A percentile compares a stretch with the other conserved stretches of the same genome.
Conservation (phyloP, 169 alveolate genomes). For the Neospora caninum region DNA sequence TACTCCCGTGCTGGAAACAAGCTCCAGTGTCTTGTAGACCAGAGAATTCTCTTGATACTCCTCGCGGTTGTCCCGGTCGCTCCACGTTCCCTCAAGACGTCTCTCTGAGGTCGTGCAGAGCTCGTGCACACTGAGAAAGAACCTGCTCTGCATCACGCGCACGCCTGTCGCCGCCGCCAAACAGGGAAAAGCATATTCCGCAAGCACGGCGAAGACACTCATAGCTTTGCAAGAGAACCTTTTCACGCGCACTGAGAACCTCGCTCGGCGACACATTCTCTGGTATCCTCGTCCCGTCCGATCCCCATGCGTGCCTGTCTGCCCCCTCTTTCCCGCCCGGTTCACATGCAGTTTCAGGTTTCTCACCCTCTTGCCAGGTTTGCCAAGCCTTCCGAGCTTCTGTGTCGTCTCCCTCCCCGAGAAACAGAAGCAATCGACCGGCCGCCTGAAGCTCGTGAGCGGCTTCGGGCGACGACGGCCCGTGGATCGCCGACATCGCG, state of each 20-base stretch:
- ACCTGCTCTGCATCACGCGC: neutral
- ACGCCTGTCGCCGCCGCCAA: neutral
- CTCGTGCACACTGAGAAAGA: neutral
- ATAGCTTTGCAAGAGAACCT: neutral
- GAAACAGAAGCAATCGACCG: neutral
- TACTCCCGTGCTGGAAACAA: too few species aligned
- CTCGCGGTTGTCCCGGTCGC: too few species aligned
- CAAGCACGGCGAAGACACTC: constrained; percentile 21
- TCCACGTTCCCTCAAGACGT: too few species aligned
- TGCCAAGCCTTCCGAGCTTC: constrained; percentile 10
- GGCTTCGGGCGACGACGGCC: neutral
- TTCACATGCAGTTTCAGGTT: neutral
- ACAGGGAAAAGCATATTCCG: neutral
- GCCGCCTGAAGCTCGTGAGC: neutral
- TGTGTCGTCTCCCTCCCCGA: neutral
- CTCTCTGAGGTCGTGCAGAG: neutral
- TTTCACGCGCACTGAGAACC: neutral
- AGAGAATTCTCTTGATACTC: too few species aligned
- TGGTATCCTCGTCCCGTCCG: too few species aligned
- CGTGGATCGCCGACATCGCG: constrained; percentile 25
- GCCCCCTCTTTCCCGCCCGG: neutral
- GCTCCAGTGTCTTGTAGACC: too few species aligned
- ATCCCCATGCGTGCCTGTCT: neutral
- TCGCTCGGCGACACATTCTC: neutral
- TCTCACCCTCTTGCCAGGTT: neutral